Percentiles rank a stretch among this genome's conserved stretches.
Evolutionary conservation across 2,329 filamentous ascomycete species (phyloP).

Genomic region (Hypoxylon sp.): DNA sequence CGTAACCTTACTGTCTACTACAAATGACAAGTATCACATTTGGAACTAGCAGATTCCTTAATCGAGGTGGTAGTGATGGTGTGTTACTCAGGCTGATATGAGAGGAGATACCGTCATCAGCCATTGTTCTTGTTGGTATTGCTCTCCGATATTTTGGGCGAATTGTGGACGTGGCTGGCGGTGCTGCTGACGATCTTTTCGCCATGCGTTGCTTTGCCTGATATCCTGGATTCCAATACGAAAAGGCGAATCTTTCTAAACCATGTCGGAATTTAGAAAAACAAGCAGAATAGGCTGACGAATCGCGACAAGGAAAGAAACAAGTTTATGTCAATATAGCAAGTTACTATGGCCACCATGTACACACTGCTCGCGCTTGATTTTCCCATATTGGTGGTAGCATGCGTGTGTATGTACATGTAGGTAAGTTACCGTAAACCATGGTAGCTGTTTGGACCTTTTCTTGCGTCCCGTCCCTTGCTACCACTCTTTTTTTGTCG

Average conservation of each 20-base stretch:
- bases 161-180: conserved; percentile 38
- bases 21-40: conserved; percentile 28
- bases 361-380: conserved; percentile 6
- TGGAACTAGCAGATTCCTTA: conserved; percentile 31
- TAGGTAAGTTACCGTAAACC: conserved; percentile 4
- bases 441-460: conserved; percentile 9
- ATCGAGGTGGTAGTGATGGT: conserved; percentile 26
- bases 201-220: conserved; percentile 37
- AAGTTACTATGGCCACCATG: conserved; percentile 36
- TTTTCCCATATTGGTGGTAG: conserved; percentile 27
- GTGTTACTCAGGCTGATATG: conserved; percentile 40
- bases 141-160: conserved; percentile 32
- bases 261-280: conserved; percentile 34
- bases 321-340: conserved; percentile 33
- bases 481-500: conserved; percentile 21
- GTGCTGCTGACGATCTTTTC: conserved; percentile 41
- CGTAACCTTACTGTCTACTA: conserved; percentile 32
- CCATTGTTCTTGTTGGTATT: conserved; percentile 33
- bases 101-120: conserved; percentile 35
- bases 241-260: conserved; percentile 32
- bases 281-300: conserved; percentile 31
- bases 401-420: conserved; percentile 8
- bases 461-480: conserved; percentile 30
- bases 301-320: conserved; percentile 27
- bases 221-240: conserved; percentile 37